A percentile compares a stretch with the other conserved stretches of the same genome.
These are phyloP conservation scores for Pezicula radicicola DNA, from an alignment of 2,329 filamentous ascomycete genomes.

Conservation along the genomic window DNA sequence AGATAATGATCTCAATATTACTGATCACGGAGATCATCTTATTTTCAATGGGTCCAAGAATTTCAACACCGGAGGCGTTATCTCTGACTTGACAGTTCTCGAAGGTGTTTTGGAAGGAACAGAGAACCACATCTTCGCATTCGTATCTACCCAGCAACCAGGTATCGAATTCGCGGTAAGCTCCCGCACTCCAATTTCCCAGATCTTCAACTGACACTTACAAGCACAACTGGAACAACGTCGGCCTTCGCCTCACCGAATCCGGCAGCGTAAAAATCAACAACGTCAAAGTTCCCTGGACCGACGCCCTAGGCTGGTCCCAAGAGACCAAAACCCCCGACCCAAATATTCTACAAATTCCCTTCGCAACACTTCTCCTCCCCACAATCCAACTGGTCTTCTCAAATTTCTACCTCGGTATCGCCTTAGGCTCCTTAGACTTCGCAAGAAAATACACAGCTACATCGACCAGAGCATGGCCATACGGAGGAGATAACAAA, in stretches of 20 bases:
- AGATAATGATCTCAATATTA: slow-evolving; percentile 58
- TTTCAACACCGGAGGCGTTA: slow-evolving; percentile 66
- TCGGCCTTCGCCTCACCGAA: slow-evolving; percentile 61
- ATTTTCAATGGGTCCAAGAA: slow-evolving; percentile 61
- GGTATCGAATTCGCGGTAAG: slow-evolving; percentile 49
- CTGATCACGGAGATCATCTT: slow-evolving; percentile 48
- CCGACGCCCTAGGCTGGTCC: slow-evolving; percentile 61
- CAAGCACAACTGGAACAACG: slow-evolving; percentile 60
- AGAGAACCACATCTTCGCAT: slow-evolving; percentile 58
- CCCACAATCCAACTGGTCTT: slow-evolving; percentile 66
- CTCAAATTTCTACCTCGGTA: slow-evolving; percentile 63
- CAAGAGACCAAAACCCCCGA: slow-evolving; percentile 45
- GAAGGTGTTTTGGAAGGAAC: slow-evolving; percentile 60
- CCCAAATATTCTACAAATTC: slow-evolving; percentile 45
- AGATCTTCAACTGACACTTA: not conserved
- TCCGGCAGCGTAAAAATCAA: slow-evolving; percentile 60
- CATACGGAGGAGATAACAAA: slow-evolving; percentile 60
- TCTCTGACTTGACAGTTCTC: slow-evolving; percentile 63
- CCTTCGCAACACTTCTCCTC: slow-evolving; percentile 55
- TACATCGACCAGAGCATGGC: slow-evolving; percentile 58
- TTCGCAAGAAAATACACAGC: slow-evolving; percentile 54
- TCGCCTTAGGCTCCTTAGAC: slow-evolving; percentile 55
- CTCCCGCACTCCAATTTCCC: not conserved
- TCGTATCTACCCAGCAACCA: slow-evolving; percentile 54
- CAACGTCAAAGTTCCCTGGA: slow-evolving; percentile 54